Conservation (phyloP, 2,329 filamentous ascomycete genomes). For the Amylocarpus encephaloides region DNA sequence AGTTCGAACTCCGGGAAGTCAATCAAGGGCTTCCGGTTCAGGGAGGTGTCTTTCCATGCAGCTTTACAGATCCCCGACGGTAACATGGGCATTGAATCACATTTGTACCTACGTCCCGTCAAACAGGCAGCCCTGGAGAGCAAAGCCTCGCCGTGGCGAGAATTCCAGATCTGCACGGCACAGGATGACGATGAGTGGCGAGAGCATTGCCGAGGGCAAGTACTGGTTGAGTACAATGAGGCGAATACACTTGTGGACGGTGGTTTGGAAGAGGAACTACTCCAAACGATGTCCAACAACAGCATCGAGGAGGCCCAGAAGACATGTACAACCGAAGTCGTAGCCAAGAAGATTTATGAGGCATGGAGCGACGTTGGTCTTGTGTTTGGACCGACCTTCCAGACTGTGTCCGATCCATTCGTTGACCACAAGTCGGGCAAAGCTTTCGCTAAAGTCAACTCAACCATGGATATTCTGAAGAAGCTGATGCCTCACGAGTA, state of each 20-base stretch:
- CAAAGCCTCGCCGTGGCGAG: not conserved
- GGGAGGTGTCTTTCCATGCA: not conserved
- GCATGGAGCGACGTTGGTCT: not conserved
- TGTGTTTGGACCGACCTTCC: not conserved
- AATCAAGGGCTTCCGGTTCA: not conserved
- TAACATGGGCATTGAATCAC: not conserved
- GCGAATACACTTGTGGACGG: not conserved
- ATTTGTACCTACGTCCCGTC: not conserved
- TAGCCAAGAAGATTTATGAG: not conserved
- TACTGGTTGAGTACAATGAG: not conserved
- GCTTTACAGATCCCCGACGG: not conserved
- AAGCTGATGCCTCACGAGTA: not conserved
- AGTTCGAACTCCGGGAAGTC: not conserved
- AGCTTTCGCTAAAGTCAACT: not conserved
- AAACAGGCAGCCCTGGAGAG: not conserved
- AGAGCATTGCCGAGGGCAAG: not conserved
- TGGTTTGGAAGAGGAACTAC: not conserved
- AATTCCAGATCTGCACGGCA: not conserved
- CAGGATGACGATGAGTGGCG: not conserved
- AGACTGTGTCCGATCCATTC: not conserved
- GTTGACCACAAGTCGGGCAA: not conserved
- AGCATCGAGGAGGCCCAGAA: not conserved
- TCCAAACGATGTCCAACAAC: not conserved
- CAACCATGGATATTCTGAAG: not conserved
- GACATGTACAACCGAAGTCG: not conserved